phyloP scores from a whole-genome alignment of 116 monocot species.

The Dioscorea cayenensis region DNA sequence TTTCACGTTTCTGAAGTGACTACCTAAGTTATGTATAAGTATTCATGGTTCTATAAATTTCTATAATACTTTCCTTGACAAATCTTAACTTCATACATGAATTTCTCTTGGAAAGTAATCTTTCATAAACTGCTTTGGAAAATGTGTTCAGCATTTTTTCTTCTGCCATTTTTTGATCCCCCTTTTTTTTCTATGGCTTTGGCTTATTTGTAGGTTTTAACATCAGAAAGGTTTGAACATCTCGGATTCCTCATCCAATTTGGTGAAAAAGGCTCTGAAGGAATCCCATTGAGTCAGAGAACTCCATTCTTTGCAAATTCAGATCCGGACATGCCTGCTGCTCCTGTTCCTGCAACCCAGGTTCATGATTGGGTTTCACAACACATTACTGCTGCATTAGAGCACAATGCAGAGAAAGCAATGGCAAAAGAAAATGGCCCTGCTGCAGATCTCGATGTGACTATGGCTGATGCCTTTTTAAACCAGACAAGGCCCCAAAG shows the following conservation, averaged over 20 bases:
- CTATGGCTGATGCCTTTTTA: slow-evolving; percentile 55
- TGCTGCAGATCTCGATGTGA: slow-evolving; percentile 51
- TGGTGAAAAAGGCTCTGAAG: slow-evolving; percentile 47
- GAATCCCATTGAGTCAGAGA: slow-evolving; percentile 57
- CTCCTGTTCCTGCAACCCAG: slow-evolving; percentile 62
- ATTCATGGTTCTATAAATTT: too few species aligned
- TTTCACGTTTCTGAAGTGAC: too few species aligned
- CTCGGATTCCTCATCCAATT: slow-evolving; percentile 81
- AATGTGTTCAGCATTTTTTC: background rate
- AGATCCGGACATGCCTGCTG: slow-evolving; percentile 95
- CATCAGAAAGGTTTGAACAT: slow-evolving; percentile 72
- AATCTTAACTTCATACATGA: too few species aligned
- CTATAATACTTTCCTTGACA: too few species aligned
- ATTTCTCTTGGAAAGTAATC: too few species aligned
- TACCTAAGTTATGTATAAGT: too few species aligned
- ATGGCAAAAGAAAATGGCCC: slow-evolving; percentile 64
- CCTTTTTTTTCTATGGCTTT: background rate
- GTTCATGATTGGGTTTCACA: slow-evolving; percentile 87
- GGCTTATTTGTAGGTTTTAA: slow-evolving; percentile 48
- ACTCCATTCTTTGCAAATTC: slow-evolving; percentile 94
- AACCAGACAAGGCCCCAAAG: slow-evolving; percentile 34
- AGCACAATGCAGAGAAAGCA: slow-evolving; percentile 47
- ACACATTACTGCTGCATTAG: slow-evolving; percentile 62
- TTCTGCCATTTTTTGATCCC: background rate
- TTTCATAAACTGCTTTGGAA: background rate